Percentiles rank a stretch among this genome's conserved stretches.
Evolutionary conservation across 352 stramenopile genomes (phyloP).

Genomic region (Pythium scleroteichum): DNA sequence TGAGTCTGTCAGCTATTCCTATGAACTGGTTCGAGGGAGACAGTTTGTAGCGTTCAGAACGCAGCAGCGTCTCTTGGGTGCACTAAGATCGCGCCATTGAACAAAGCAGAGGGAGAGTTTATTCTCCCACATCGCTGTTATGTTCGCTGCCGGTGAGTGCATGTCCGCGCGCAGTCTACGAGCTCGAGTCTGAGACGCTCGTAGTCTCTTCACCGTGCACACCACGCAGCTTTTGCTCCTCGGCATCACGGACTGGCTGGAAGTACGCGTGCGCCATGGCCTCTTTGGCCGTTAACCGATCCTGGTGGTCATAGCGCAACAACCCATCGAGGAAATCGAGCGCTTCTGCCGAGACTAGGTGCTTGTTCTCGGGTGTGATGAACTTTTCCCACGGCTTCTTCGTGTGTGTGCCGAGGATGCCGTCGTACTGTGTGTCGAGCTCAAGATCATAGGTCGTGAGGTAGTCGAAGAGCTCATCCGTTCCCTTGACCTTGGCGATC

Average conservation of each 20-base stretch:
- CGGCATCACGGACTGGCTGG: constrained; percentile 87
- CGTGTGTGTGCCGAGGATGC: constrained; percentile 95
- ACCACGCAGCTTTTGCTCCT: constrained; percentile 69
- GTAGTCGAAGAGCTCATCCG: constrained; percentile 99
- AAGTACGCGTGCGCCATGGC: constrained; percentile 99
- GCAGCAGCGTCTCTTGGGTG: background rate
- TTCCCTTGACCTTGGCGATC: constrained; percentile 98
- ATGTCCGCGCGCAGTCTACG: constrained; percentile 32
- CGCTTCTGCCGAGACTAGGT: constrained; percentile 95
- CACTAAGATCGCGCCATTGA: too few relatives aligned
- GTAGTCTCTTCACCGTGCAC: constrained; percentile 68
- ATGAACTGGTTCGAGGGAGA: background rate
- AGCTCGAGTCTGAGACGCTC: constrained; percentile 74
- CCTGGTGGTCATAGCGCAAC: constrained; percentile 95
- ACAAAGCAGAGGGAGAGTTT: too few relatives aligned
- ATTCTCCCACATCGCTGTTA: too few relatives aligned
- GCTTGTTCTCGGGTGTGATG: constrained; percentile 97
- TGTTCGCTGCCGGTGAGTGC: too few relatives aligned
- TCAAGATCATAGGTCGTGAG: constrained; percentile 99
- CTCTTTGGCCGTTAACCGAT: constrained; percentile 97
- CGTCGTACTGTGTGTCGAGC: constrained; percentile 98
- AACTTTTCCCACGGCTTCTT: constrained; percentile 99
- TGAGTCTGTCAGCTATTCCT: too few relatives aligned
- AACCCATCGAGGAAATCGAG: constrained; percentile 93
- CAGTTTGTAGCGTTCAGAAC: background rate